Evolutionary conservation across 441 rosid species (phyloP).

Genomic region (Mallotus japonicus): DNA sequence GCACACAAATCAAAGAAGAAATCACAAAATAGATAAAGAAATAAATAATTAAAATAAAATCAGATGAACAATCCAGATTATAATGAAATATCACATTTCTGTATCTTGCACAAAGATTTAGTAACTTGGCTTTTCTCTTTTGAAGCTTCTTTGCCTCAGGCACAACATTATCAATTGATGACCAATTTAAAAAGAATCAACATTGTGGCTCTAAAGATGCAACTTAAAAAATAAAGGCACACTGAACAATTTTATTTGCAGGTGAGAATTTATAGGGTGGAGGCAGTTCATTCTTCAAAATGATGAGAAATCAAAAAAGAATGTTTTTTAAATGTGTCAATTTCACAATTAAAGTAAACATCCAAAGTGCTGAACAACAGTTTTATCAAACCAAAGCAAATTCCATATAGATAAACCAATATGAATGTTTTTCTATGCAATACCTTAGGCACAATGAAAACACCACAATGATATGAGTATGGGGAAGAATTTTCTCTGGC

Average conservation of each 20-base stretch:
- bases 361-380: not conserved
- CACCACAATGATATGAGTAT: slow-evolving; percentile 65
- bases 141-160: too few species aligned
- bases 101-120: not conserved
- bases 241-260: not conserved
- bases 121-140: too few species aligned
- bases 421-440: not conserved
- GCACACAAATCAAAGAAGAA: not conserved
- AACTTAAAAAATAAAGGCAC: not conserved
- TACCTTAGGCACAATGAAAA: slow-evolving; percentile 93
- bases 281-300: not conserved
- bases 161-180: not conserved
- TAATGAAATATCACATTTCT: not conserved
- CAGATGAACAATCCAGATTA: not conserved
- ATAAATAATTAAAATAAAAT: not conserved
- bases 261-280: not conserved
- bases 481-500: slow-evolving; percentile 47
- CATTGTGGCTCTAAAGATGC: not conserved
- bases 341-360: not conserved
- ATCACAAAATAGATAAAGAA: not conserved
- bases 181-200: not conserved
- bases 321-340: not conserved
- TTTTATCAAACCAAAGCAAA: not conserved
- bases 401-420: slow-evolving; percentile 1
- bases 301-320: not conserved